phyloP scores from a whole-genome alignment of 2,329 filamentous ascomycete genomes.

The Diplodia seriata region DNA sequence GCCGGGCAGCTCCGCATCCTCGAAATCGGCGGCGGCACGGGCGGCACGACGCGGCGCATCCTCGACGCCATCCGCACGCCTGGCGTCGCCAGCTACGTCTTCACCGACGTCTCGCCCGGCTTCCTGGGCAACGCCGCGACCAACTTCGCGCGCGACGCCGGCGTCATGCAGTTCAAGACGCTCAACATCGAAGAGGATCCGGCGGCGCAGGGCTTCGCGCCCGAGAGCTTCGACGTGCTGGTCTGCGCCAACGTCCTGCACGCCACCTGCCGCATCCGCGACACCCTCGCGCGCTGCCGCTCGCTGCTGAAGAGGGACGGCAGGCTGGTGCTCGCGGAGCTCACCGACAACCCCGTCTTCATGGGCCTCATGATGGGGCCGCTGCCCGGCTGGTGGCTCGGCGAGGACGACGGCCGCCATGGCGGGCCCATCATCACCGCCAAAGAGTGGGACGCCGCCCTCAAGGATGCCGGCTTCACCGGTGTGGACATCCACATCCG shows the following conservation, averaged over 20 bases:
- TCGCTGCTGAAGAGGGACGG: slow-evolving; percentile 49
- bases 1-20: slow-evolving; percentile 21
- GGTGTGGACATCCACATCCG: slow-evolving; percentile 16
- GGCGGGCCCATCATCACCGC: slow-evolving; percentile 37
- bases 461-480: slow-evolving; percentile 4
- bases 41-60: slow-evolving; percentile 30
- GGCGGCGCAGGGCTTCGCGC: slow-evolving; percentile 27
- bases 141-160: slow-evolving; percentile 21
- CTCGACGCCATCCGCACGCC: not conserved
- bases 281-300: slow-evolving; percentile 34
- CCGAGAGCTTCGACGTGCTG: slow-evolving; percentile 26
- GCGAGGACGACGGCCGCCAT: slow-evolving; percentile 41
- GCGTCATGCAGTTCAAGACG: slow-evolving; percentile 16
- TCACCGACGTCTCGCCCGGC: slow-evolving; percentile 38
- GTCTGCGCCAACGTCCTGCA: slow-evolving; percentile 32
- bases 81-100: slow-evolving; percentile 34
- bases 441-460: slow-evolving; percentile 2
- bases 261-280: slow-evolving; percentile 30
- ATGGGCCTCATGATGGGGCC: slow-evolving; percentile 16
- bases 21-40: slow-evolving; percentile 35
- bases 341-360: slow-evolving; percentile 32
- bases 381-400: slow-evolving; percentile 47
- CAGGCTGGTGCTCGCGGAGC: slow-evolving; percentile 46
- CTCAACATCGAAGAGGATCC: slow-evolving; percentile 33
- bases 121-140: slow-evolving; percentile 34